A percentile compares a stretch with the other conserved stretches of the same genome.
These are phyloP conservation scores for Marchantia polymorpha DNA, from an alignment of 225 moss, liverwort and hornwort genomes.

Conservation along the genomic window DNA sequence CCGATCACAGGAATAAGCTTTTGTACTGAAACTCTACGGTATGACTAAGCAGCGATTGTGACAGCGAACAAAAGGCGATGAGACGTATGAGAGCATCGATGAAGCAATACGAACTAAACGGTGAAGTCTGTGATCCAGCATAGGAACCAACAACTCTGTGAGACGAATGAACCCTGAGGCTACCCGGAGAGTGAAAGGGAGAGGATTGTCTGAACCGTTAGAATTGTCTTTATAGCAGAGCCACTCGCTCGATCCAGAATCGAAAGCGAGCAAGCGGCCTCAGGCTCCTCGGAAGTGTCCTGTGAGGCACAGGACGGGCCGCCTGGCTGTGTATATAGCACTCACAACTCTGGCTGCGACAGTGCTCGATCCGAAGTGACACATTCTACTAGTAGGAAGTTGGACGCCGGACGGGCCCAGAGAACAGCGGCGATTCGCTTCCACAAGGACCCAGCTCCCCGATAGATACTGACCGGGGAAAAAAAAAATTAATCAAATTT, in stretches of 20 bases:
- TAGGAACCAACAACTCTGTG: background rate
- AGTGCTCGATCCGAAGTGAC: background rate
- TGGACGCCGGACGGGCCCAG: background rate
- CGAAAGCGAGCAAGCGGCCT: background rate
- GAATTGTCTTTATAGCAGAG: background rate
- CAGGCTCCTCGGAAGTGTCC: background rate
- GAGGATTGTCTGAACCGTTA: background rate
- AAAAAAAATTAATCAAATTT: background rate
- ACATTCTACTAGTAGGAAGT: background rate
- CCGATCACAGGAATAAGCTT: background rate
- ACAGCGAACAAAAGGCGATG: background rate
- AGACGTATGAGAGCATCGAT: background rate
- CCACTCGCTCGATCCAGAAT: background rate
- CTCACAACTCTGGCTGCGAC: background rate
- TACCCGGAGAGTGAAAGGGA: slow-evolving; percentile 7
- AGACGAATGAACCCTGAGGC: background rate
- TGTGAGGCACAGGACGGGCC: background rate
- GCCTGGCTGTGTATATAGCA: background rate
- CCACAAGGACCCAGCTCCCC: background rate
- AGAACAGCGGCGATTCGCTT: background rate
- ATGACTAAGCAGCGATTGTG: slow-evolving; percentile 5
- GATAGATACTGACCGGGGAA: background rate
- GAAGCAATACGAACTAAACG: background rate
- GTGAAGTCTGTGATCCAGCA: background rate
- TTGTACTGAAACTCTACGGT: background rate